phyloP scores from a whole-genome alignment of 2,329 filamentous ascomycete species.

The Fusarium brevicatenulatum region DNA sequence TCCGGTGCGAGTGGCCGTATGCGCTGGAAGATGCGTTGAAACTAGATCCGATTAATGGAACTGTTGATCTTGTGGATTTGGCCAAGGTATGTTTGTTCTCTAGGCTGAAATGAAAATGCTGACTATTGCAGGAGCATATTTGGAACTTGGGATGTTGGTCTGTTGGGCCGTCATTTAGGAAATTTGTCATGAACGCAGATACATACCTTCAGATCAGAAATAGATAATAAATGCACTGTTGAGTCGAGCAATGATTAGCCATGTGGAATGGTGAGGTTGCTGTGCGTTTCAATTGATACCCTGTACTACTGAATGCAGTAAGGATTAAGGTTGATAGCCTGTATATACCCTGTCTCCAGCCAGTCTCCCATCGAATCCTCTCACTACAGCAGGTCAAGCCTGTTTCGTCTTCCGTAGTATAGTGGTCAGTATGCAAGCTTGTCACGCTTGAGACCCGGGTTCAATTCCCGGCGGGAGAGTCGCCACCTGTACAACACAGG shows the following conservation, averaged over 20 bases:
- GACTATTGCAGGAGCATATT: neutral
- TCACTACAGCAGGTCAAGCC: slow-evolving; percentile 1
- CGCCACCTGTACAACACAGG: neutral
- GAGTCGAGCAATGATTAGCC: rapidly evolving
- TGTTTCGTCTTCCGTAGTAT: slow-evolving; percentile 16
- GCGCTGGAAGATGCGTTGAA: neutral
- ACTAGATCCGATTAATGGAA: neutral
- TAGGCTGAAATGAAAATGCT: rapidly evolving
- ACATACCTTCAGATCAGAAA: neutral
- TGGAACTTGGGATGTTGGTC: slow-evolving; percentile 22
- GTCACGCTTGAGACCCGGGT: slow-evolving; percentile 23
- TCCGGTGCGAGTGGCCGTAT: slow-evolving; percentile 19
- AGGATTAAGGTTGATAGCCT: rapidly evolving
- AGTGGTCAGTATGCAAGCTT: slow-evolving; percentile 24
- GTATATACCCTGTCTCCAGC: rapidly evolving
- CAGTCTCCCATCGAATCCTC: neutral
- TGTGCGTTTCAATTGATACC: neutral
- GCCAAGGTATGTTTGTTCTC: neutral
- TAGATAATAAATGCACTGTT: rapidly evolving
- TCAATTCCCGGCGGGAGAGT: slow-evolving; percentile 28
- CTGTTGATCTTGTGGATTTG: neutral
- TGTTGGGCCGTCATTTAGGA: slow-evolving; percentile 10
- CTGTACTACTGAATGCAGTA: rapidly evolving
- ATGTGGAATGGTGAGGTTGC: neutral
- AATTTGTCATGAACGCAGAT: neutral